Base-by-base conservation (phyloP, 1,139 yeast species). In the Taphrina wiesneri region DNA sequence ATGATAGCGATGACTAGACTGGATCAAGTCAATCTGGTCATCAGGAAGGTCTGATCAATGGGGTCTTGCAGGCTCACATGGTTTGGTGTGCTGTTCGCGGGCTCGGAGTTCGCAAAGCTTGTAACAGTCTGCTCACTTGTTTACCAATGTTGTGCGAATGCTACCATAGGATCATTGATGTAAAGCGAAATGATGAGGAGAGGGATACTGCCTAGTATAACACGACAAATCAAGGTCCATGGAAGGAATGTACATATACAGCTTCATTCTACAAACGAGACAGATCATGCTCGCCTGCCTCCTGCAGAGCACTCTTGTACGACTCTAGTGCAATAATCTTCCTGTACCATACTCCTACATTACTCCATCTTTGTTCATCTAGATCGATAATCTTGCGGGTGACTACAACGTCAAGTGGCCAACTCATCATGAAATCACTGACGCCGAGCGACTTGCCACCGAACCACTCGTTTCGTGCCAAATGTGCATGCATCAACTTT, bases 1-100 rank as follows among this genome's bases (percentile, higher is more conserved):
- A 59, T 21, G 64, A 60, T 51, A 60, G 64, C 21, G 64, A 60
- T 21, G 64, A 49, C 23, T 60, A 19, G 19, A 1, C 19, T 39
- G 7, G 43, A 11, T 11, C 36, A 11, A 32, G 6, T 6, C 34
- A 11, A 6, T 6, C 11, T 6, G 6, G 34, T 6, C 34, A 6
- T 6, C 34, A 30, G 6, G 11, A 6, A 30, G 34, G 6, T 6
- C 9, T 30, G 11, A 7, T 30, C 11, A 11, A 6, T 30, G 34
- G 7, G 34, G 34, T 30, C 11, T 30, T 6, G 11, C 11, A 7
- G 34, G 11, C 11, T 11, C 34, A 30, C 34, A 30, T 30, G 34
- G 9, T 15, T 32, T 2, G 36, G 2, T 11, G 9, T 4, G 5
- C 5, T n/a, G n/a, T n/a, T n/a, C n/a, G n/a, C n/a, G n/a, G n/a